Conservation (phyloP, 176 grass and related monocot genomes). For the Carex myosuroides region DNA sequence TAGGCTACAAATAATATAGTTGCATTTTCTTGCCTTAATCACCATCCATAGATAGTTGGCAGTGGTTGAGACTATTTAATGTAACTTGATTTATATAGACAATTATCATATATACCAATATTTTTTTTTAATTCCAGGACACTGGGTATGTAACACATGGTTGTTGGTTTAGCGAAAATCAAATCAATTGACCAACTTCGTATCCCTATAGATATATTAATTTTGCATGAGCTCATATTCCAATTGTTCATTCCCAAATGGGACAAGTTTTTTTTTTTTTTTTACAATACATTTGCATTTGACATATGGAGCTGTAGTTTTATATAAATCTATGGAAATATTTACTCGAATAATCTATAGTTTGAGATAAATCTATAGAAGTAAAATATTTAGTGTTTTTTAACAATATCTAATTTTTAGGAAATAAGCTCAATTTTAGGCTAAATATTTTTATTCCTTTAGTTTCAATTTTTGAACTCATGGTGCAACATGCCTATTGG, state of each 20-base stretch:
- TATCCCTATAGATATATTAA: neutral
- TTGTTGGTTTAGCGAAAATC: neutral
- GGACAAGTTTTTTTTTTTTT: neutral
- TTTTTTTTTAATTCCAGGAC: neutral
- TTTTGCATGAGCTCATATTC: neutral
- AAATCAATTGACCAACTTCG: neutral
- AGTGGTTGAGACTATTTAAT: neutral
- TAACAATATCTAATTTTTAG: no score
- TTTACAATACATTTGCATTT: neutral
- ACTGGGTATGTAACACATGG: neutral
- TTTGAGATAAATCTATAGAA: no score
- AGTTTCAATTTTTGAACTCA: no score
- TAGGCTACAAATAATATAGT: neutral
- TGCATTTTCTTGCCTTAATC: constrained; percentile 3
- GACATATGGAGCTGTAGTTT: neutral
- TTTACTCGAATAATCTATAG: no score
- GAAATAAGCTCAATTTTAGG: no score
- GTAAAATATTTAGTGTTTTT: no score
- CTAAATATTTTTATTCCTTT: no score
- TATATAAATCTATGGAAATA: no score
- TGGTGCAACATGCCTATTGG: neutral
- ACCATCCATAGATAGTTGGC: neutral
- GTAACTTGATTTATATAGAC: neutral
- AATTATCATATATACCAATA: neutral
- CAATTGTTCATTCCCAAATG: neutral